A percentile compares a stretch with the other conserved stretches of the same genome.
Conservation (phyloP, 1,284 basidiomycete species). For the Albatrellus sp. region DNA sequence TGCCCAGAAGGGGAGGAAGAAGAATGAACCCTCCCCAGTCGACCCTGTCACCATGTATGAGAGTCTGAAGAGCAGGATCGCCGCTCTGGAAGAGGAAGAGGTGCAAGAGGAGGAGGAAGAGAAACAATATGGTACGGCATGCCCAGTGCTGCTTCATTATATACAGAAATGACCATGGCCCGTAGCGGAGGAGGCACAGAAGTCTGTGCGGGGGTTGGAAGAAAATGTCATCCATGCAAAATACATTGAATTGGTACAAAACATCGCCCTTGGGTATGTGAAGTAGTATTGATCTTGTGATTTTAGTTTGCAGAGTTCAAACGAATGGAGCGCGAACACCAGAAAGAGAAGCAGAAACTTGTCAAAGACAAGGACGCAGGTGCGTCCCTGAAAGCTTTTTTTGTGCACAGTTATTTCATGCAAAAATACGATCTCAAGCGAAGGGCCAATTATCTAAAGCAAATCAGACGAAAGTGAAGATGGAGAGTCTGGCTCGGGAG, state of each 20-base stretch:
- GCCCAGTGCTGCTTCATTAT: not conserved
- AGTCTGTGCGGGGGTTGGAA: conserved; percentile 64
- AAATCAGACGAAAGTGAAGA: conserved; percentile 76
- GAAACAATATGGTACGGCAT: conserved; percentile 46
- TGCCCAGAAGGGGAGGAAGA: conserved; percentile 40
- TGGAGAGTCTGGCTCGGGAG: conserved; percentile 76
- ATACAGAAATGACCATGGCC: conserved; percentile 5
- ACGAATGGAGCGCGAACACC: conserved; percentile 69
- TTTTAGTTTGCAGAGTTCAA: conserved; percentile 72
- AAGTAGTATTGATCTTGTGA: conserved; percentile 1
- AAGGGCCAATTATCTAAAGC: conserved; percentile 74
- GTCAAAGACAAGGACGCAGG: conserved; percentile 79
- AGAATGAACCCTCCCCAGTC: conserved; percentile 46
- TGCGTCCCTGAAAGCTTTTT: conserved; percentile 19
- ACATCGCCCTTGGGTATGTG: not conserved
- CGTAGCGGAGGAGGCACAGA: conserved; percentile 72
- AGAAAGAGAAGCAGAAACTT: conserved; percentile 79
- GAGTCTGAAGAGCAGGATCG: conserved; percentile 72
- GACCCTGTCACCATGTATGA: conserved; percentile 79
- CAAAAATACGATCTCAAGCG: conserved; percentile 29
- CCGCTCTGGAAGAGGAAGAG: conserved; percentile 73
- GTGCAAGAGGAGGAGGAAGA: conserved; percentile 77
- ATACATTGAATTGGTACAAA: conserved; percentile 66
- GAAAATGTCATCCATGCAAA: conserved; percentile 71
- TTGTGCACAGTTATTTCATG: conserved; percentile 8